A percentile compares a stretch with the other conserved stretches of the same genome.
phyloP scores from a whole-genome alignment of 2,329 filamentous ascomycete genomes.

The Aspergillus oerlinghausenensis region DNA sequence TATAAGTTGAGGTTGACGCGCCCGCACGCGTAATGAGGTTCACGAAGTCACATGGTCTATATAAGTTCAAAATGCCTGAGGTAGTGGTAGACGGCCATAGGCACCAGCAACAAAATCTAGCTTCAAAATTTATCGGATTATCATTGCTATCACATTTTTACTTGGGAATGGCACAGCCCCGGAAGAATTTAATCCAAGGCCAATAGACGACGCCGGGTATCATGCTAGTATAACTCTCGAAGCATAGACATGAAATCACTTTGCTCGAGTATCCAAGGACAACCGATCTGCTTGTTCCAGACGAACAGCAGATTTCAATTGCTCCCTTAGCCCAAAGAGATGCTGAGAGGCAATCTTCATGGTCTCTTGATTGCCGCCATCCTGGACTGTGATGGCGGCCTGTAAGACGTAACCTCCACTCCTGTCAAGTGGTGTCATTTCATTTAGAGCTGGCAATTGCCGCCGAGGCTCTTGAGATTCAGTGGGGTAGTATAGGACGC shows the following conservation, averaged over 20 bases:
- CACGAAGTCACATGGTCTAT: slow-evolving; percentile 38
- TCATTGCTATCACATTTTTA: neutral
- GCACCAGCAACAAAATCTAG: neutral
- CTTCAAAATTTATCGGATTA: neutral
- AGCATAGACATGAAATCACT: slow-evolving; percentile 30
- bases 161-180: neutral
- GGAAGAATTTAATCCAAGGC: neutral
- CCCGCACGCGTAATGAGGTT: slow-evolving; percentile 20
- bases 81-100: neutral
- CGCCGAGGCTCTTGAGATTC: slow-evolving; percentile 30
- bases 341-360: slow-evolving; percentile 53
- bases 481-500: slow-evolving; percentile 47
- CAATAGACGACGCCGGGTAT: slow-evolving; percentile 1
- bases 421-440: slow-evolving; percentile 50
- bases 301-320: slow-evolving; percentile 53
- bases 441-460: slow-evolving; percentile 40
- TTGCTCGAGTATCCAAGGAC: slow-evolving; percentile 57
- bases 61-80: neutral
- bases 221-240: slow-evolving; percentile 6
- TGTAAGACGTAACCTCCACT: slow-evolving; percentile 57
- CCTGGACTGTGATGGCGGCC: slow-evolving; percentile 53
- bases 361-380: slow-evolving; percentile 50
- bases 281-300: slow-evolving; percentile 55
- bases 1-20: slow-evolving; percentile 18
- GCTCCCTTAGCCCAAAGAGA: slow-evolving; percentile 50